These are phyloP conservation scores for Chenopodium album DNA, from an alignment of 148 eudicot genomes.

Conservation along the genomic window DNA sequence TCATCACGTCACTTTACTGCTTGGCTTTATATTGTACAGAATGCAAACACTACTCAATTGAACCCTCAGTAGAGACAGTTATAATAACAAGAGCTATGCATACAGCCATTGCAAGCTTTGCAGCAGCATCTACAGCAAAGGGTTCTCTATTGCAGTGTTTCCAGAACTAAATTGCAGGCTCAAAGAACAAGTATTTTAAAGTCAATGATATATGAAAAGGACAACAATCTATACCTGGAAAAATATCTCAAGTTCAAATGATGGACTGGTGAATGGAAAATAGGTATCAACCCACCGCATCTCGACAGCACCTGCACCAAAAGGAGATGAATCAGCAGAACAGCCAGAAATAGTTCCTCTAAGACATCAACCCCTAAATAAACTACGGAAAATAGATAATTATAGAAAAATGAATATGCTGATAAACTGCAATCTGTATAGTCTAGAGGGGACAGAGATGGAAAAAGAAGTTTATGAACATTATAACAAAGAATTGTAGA, in stretches of 20 bases:
- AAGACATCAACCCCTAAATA: too few species aligned
- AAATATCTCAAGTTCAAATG: constrained; percentile 94
- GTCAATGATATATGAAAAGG: constrained; percentile 1
- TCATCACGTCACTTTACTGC: too few species aligned
- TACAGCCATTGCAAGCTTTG: too few species aligned
- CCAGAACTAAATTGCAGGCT: background rate
- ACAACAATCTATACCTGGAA: constrained; percentile 61
- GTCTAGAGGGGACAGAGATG: background rate
- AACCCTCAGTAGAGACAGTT: too few species aligned
- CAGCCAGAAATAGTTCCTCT: background rate
- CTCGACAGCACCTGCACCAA: constrained; percentile 73
- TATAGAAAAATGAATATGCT: background rate
- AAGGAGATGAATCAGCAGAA: too few species aligned
- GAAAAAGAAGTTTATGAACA: background rate
- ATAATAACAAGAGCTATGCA: too few species aligned
- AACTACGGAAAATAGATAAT: background rate
- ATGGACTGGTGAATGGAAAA: constrained; percentile 92
- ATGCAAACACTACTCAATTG: too few species aligned
- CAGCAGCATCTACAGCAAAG: background rate
- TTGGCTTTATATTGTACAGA: too few species aligned
- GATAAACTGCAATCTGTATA: background rate
- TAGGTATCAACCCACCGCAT: constrained; percentile 99
- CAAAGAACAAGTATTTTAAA: background rate
- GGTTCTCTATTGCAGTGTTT: background rate
- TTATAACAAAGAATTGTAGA: background rate